phyloP scores from a whole-genome alignment of 176 grass and related monocot genomes.

The Aechmea fasciata region DNA sequence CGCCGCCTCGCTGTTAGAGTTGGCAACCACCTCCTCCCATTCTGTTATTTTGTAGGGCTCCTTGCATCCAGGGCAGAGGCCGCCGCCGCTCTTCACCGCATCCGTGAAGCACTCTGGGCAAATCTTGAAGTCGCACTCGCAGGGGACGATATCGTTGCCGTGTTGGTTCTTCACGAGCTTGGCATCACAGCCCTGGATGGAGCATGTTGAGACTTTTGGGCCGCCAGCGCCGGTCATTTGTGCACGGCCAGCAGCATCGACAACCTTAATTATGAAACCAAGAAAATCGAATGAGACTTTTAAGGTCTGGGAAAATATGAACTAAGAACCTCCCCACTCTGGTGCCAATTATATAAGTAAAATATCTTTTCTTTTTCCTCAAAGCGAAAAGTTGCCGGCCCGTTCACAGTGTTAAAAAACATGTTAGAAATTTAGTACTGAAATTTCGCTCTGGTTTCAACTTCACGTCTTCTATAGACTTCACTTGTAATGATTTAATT shows the following conservation, averaged over 20 bases:
- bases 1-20: neutral
- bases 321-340: too few species aligned
- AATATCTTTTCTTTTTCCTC: too few species aligned
- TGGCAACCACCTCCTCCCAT: slow-evolving; percentile 42
- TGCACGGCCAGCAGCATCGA: slow-evolving; percentile 49
- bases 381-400: too few species aligned
- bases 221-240: slow-evolving; percentile 90
- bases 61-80: slow-evolving; percentile 77
- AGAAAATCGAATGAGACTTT: too few species aligned
- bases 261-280: too few species aligned
- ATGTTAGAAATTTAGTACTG: too few species aligned
- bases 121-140: slow-evolving; percentile 97
- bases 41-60: slow-evolving; percentile 76
- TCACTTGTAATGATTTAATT: too few species aligned
- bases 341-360: too few species aligned
- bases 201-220: slow-evolving; percentile 34
- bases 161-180: slow-evolving; percentile 95
- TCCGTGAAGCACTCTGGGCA: slow-evolving; percentile 81
- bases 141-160: slow-evolving; percentile 71
- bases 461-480: too few species aligned
- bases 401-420: too few species aligned
- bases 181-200: slow-evolving; percentile 55
- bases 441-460: too few species aligned
- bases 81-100: slow-evolving; percentile 68
- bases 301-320: too few species aligned